Evolutionary conservation across 257 asterid genomes (phyloP), one percentile per base, ranked within the genome.

Genomic region (Jaltomata sinuosa): DNA sequence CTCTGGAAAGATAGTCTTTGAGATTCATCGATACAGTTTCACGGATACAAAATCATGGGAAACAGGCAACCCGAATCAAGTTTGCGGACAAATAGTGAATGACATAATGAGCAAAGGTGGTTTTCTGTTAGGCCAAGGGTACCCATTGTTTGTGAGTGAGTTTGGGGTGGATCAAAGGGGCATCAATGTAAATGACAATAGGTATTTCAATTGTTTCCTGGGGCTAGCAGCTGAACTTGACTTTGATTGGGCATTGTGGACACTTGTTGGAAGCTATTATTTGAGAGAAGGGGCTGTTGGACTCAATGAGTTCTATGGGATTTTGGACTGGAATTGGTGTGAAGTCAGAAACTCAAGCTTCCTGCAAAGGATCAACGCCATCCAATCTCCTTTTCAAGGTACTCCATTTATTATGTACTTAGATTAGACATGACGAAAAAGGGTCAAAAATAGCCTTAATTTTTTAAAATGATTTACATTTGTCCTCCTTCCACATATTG

Each of bases 331-430:
- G 1, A 84, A 67, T 55, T 93, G 97, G 97, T 74, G 57, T 59
- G 47, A 68, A 18, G 5, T 87, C 10, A 90, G 89, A 40, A 93
- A 65, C 50, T 88, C 96, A 11, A 74, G 52, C 5, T 84, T 87
- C 11, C 85, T 68, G 0, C 88, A 88, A 16, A 96, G 90, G 91
- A 87, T 94, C 83, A 91, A 96, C 47, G 87, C 91, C 67, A 88
- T 96, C 2, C 97, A 93, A 21, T 89, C 96, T 85, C 97, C 98
- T 42, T 91, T 94, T 38, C 89, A 83, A 93, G 98, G 98, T 96
- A 88, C 57, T 52, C 21, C 21, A 50, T 50, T 2, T 50, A 50
- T 47, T 47, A 65, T 16, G 74, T 0, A 65, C 3, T 65, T 6
- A 3, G 38, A 62, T 64, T 65, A 65, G 45, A 65, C 6, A 31